Conservation (phyloP, 306 rosid genomes). For the Fagus crenata region DNA sequence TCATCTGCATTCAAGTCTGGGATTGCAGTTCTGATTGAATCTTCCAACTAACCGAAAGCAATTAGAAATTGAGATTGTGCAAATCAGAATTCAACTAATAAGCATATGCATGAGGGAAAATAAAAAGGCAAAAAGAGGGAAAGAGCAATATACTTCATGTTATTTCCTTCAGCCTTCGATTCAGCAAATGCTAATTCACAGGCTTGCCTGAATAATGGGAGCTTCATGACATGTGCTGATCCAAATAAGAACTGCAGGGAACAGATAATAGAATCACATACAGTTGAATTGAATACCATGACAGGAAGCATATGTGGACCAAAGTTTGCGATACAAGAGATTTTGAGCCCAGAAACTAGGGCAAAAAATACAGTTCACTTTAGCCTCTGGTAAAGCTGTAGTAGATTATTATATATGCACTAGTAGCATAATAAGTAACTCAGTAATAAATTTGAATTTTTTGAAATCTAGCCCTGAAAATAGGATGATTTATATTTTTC, state of each 20-base stretch:
- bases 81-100: constrained; percentile 33
- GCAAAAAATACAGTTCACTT: neutral
- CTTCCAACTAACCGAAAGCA: constrained; percentile 53
- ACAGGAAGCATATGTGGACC: neutral
- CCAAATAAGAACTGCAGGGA: constrained; percentile 72
- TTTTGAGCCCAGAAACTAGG: neutral
- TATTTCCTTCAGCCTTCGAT: constrained; percentile 50
- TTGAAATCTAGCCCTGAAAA: neutral
- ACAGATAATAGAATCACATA: constrained; percentile 13
- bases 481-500: neutral
- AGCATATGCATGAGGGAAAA: constrained; percentile 11
- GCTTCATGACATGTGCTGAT: constrained; percentile 64
- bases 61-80: constrained; percentile 8
- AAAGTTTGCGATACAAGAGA: neutral
- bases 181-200: constrained; percentile 67
- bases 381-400: neutral
- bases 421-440: neutral
- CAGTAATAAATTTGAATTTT: no score
- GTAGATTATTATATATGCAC: neutral
- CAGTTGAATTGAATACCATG: neutral
- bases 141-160: constrained; percentile 43
- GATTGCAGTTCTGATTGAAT: constrained; percentile 47
- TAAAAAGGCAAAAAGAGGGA: constrained; percentile 17
- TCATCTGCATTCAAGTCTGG: constrained; percentile 55
- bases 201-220: constrained; percentile 60